Base-by-base conservation (phyloP, 1,284 basidiomycete species). In the Naganishia sp. region DNA sequence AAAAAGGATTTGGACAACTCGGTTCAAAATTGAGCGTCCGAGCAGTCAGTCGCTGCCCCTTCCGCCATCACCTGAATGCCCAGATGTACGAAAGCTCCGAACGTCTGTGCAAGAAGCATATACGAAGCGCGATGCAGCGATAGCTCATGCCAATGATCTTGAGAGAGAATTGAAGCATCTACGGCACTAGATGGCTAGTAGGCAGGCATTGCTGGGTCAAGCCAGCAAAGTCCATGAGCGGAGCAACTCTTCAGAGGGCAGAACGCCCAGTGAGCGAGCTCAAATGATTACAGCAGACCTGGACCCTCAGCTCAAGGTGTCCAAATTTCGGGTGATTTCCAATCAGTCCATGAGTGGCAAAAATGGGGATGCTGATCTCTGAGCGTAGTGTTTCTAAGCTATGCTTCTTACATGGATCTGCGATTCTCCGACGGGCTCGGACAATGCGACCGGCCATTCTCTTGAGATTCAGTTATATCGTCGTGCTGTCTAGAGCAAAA, bases 101-200 rank as follows among this genome's bases (percentile, higher is more conserved):
- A 87, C 91, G 85, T 90, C 93, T 75, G 89, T 90, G 42, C 91
- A 89, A 66, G 91, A 94, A 74, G 80, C 92, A 57, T 89, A 87
- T 21, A 85, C 89, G 67, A 91, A 94, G 76, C 86, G 92, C 43
- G 92, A 94, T 77, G 83, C 83, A 35, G 81, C 90, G 62, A 15
- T 57, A 11, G 9, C 42, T 13, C 28, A 63, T 31, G 49, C 49
- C n/a, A 43, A 57, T 49, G 74, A 81, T 21, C 82, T 93, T 35
- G 85, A 87, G 52, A 83, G 78, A 62, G 89, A 92, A 76, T 83
- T 93, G 35, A 81, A 84, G 47, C 87, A 89, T 68, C 84, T 89
- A 47, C 88, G 89, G 75, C 84, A 85, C 25, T 90, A 93, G 75
- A 87, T 91, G 60, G 86, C 85, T 42, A 85, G 81, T 62, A 88